These are phyloP conservation scores for Penicillium daleae DNA, from an alignment of 495 filamentous ascomycete genomes.

Conservation along the genomic window DNA sequence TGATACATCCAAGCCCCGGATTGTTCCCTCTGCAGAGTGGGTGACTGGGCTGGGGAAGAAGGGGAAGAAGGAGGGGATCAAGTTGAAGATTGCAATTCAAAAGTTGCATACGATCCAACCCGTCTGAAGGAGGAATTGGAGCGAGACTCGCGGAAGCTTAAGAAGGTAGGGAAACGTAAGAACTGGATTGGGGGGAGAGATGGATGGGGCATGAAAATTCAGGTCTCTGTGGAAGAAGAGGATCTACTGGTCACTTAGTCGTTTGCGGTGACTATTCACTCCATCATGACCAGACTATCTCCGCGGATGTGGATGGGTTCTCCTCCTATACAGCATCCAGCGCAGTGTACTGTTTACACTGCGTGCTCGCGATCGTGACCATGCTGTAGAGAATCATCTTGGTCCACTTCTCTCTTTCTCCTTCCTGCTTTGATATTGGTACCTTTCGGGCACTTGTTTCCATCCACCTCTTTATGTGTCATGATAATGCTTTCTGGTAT, in stretches of 20 bases:
- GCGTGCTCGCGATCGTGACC: background rate
- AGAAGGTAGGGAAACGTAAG: slow-evolving; percentile 41
- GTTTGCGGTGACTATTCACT: too few relatives aligned
- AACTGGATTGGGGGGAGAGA: slow-evolving; percentile 39
- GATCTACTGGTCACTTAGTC: slow-evolving; percentile 15
- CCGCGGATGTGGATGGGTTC: background rate
- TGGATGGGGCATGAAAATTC: slow-evolving; percentile 39
- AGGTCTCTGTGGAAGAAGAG: slow-evolving; percentile 30
- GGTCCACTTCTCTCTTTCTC: background rate
- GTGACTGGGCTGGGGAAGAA: slow-evolving; percentile 31
- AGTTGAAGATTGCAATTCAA: slow-evolving; percentile 34
- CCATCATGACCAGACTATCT: background rate
- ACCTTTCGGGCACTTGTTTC: background rate
- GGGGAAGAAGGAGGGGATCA: slow-evolving; percentile 30
- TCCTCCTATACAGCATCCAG: background rate
- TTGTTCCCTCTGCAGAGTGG: slow-evolving; percentile 33
- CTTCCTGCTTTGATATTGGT: background rate
- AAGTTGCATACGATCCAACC: slow-evolving; percentile 33
- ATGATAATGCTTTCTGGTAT: background rate
- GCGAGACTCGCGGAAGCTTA: slow-evolving; percentile 30
- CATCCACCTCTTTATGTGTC: background rate
- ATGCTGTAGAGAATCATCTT: background rate
- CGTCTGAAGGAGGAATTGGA: slow-evolving; percentile 35
- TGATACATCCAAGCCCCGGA: slow-evolving; percentile 34
- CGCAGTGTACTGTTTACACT: background rate